A percentile compares a stretch with the other conserved stretches of the same genome.
Conservation (phyloP, 345 rosid species). For the Acer yangbiense region DNA sequence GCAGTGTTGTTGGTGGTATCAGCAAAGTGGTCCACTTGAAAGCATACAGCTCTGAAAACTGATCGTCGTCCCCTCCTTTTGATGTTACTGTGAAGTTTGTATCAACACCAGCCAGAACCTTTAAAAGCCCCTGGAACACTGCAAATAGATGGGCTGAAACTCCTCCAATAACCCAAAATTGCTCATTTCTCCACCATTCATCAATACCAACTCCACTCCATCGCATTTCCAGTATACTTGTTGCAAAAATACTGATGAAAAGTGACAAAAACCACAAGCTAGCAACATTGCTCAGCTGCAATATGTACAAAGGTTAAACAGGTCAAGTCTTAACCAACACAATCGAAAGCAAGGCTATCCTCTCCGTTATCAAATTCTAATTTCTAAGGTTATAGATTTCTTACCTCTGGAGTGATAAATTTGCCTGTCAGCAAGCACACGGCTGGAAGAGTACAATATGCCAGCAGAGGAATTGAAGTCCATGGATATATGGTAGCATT, state of each 20-base stretch:
- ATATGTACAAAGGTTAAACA: not conserved
- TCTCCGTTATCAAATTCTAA: not conserved
- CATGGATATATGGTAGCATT: conserved; percentile 62
- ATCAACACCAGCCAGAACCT: conserved; percentile 60
- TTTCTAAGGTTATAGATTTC: not conserved
- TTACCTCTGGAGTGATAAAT: conserved; percentile 69
- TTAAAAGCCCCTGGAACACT: conserved; percentile 62
- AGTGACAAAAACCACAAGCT: conserved; percentile 66
- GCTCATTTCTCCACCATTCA: conserved; percentile 85
- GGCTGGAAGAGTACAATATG: conserved; percentile 70
- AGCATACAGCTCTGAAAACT: conserved; percentile 52
- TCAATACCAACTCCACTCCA: conserved; percentile 72
- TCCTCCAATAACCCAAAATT: conserved; percentile 76
- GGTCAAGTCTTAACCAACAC: not conserved
- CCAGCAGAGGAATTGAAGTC: conserved; percentile 64
- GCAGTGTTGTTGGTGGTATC: conserved; percentile 64
- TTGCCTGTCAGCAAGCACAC: conserved; percentile 72
- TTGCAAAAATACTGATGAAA: conserved; percentile 60
- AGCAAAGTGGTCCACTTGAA: conserved; percentile 69
- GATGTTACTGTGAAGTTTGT: conserved; percentile 71
- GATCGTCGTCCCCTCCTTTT: conserved; percentile 57
- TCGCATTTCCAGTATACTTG: conserved; percentile 66
- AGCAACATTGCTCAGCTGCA: conserved; percentile 61
- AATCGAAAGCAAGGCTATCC: not conserved
- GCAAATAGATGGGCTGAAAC: conserved; percentile 71